phyloP scores from a whole-genome alignment of 108 stramenopile species.

The Stephanodiscus minutulus region DNA sequence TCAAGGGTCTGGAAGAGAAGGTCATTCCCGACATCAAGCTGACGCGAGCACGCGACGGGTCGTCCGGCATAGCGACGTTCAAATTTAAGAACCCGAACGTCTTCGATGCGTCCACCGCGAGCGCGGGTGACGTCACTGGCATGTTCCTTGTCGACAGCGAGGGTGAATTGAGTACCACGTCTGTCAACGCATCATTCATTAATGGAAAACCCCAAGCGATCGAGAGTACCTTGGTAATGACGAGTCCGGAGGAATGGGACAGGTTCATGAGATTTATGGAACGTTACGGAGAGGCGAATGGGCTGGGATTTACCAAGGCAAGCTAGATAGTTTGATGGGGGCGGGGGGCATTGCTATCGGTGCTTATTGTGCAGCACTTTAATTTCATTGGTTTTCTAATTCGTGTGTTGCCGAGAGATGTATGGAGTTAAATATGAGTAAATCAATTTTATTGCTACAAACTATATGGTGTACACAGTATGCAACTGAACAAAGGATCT shows the following conservation, averaged over 20 bases:
- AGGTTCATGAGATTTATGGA: constrained; percentile 91
- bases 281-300: constrained; percentile 75
- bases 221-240: constrained; percentile 68
- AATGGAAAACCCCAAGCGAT: constrained; percentile 85
- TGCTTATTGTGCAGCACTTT: not conserved
- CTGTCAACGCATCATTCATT: constrained; percentile 75
- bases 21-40: constrained; percentile 74
- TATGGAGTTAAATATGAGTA: not conserved
- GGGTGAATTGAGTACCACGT: constrained; percentile 60
- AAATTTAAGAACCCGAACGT: constrained; percentile 72
- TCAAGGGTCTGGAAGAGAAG: constrained; percentile 71
- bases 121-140: constrained; percentile 65
- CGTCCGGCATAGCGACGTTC: constrained; percentile 75
- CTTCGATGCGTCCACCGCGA: constrained; percentile 75
- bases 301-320: constrained; percentile 68
- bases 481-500: no score
- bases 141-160: constrained; percentile 82
- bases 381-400: not conserved
- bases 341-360: not conserved
- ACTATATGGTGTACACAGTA: no score
- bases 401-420: not conserved
- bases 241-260: constrained; percentile 78
- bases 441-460: not conserved
- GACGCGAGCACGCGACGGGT: constrained; percentile 74
- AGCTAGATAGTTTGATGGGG: constrained; percentile 2